Conservation (phyloP, 306 rosid genomes). For the Cucumis sativus region DNA sequence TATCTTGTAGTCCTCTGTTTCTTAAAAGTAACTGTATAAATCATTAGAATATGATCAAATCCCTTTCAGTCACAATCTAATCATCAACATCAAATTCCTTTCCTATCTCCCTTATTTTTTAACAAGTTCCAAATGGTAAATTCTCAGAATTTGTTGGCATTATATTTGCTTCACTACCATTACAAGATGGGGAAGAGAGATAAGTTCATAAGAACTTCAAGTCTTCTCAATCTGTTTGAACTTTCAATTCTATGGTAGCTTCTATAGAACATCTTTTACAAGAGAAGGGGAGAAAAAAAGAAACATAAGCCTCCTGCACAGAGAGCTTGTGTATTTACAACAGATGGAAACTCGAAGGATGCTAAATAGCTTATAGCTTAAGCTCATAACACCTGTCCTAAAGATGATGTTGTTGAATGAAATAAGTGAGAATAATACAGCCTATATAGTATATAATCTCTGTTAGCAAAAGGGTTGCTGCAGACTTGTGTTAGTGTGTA, state of each 20-base stretch:
- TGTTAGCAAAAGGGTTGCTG: constrained; percentile 11
- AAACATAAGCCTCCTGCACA: background rate
- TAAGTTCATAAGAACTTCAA: background rate
- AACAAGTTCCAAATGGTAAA: background rate
- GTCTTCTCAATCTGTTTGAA: background rate
- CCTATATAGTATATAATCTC: background rate
- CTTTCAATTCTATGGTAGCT: background rate
- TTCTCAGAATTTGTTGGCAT: background rate
- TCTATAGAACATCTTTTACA: background rate
- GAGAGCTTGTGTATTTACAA: constrained; percentile 8
- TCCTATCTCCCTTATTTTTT: background rate
- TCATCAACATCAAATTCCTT: background rate
- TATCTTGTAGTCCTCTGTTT: background rate
- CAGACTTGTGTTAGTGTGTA: constrained; percentile 7
- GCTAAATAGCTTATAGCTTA: background rate
- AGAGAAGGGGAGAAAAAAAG: background rate
- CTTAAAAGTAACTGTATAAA: background rate
- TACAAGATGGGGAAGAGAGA: background rate
- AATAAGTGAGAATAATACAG: background rate
- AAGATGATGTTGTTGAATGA: background rate
- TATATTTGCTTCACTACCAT: background rate
- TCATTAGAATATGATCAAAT: background rate
- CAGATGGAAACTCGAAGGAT: background rate
- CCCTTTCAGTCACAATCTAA: background rate
- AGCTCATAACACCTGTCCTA: background rate